Base-by-base conservation (phyloP, 2,329 filamentous ascomycete species). In the Leptographium galeiforme region DNA sequence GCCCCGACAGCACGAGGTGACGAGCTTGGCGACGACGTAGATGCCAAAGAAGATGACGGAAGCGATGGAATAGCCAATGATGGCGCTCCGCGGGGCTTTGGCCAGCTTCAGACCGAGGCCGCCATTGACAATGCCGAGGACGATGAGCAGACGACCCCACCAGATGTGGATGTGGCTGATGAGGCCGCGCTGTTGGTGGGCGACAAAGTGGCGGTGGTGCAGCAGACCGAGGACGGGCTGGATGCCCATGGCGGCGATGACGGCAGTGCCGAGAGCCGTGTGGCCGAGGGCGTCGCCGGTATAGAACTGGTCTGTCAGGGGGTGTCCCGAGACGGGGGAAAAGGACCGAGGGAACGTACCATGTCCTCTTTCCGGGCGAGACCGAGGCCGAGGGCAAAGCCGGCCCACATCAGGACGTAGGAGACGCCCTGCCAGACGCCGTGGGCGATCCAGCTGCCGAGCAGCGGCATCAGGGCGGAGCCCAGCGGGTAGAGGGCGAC, bases 81-180 rank as follows among this genome's bases (percentile, higher is more conserved):
- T 63, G 46, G 74, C 72, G 12, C 63, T 61, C 3, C 57, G 64
- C 1, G 65, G 58, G 1, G 72, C 70, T 16, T 59, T 57, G 1
- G 76, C 70, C 16, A 82, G 67, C 57, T 73, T 57, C 33, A 85
- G 66, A 4, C 82, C 82, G 5, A 85, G 64, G 0, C 81, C 82
- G 53, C 81, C 82, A 60, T 85, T 85, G 59, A 84, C 63, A 46
- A 84, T 70, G 32, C 78, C 81, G 3, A 84, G 62, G 18, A 77
- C 53, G 57, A 85, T 76, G 45, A 84, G 63, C 1, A 68, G 60
- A 18, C 81, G 74, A 13, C 82, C 82, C 60, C 74, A 81, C 78
- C 79, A 84, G 58, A 82, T 75, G 61, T 85, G 82, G 1, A 69
- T 62, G 58, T 82, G 66, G 57, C 77, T 80, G 56, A 82, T 62